Evolutionary conservation across 1,139 yeast species (phyloP), one percentile per base, ranked within the genome.

Genomic region (Trichomonascaceae sp.): DNA sequence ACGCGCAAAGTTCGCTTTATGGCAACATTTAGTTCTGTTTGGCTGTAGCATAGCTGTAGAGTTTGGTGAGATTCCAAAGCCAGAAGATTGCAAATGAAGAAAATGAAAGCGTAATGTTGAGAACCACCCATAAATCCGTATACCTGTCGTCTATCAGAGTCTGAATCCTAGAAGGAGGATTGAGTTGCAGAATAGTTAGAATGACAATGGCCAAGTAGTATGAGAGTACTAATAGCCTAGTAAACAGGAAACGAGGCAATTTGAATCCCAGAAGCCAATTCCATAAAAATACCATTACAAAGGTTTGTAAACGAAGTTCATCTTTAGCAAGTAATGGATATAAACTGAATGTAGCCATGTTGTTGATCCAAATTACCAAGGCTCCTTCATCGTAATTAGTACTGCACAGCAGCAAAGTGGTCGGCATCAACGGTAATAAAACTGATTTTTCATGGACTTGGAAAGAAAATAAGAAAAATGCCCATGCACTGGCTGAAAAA

Each of bases 391-490:
- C 71, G 45, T 47, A 43, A 15, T 39, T n/a, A 4, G 56, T 27
- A 41, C 80, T 75, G 20, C 87, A 78, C 56, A 82, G 77, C 18
- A 89, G 70, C 53, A 93, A 73, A 0, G 95, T 82, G 3, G 89
- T 81, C 3, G 99, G 99, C 63, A 93, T 69, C 58, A 95, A 75
- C 0, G 99, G 98, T 2, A 95, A 78, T 56, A 95, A 73, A 4
- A 95, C 91, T 0, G 90, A 83, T 72, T 93, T 88, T 68, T 93
- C 99, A 68, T 95, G 99, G 3, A 93, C 99, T 68, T 93, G 98
- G 74, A 89, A 95, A 24, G 96, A 86, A 66, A 93, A 93, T 50
- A 95, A 74, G 67, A 78, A 95, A 67, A 93, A 95, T 0, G 95
- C 85, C 83, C 95, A 80, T 0, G 99, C 83, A 56, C 93, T 83